These are phyloP conservation scores for Globisporangium recalcitrans DNA, from an alignment of 352 stramenopile genomes.

Conservation along the genomic window DNA sequence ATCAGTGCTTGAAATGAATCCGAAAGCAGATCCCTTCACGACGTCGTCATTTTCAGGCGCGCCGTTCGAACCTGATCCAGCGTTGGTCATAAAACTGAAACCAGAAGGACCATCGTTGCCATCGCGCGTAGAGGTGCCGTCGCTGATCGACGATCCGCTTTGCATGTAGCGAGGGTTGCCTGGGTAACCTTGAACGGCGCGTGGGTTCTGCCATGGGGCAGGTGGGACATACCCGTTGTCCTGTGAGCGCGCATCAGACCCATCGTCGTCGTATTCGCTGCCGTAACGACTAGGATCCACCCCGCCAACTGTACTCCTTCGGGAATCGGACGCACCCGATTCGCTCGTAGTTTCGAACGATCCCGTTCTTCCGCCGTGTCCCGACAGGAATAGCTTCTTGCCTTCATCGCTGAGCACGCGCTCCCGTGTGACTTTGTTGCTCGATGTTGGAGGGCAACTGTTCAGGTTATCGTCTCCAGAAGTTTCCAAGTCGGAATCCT, in stretches of 20 bases:
- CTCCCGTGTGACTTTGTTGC: slow-evolving; percentile 57
- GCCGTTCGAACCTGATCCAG: neutral
- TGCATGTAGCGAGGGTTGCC: slow-evolving; percentile 22
- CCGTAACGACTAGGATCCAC: slow-evolving; percentile 37
- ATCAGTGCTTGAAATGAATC: slow-evolving; percentile 59
- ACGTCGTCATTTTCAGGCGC: slow-evolving; percentile 11
- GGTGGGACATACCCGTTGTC: slow-evolving; percentile 48
- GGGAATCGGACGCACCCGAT: slow-evolving; percentile 13
- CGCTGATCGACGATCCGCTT: slow-evolving; percentile 20
- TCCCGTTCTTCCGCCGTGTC: slow-evolving; percentile 34
- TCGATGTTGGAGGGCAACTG: slow-evolving; percentile 57
- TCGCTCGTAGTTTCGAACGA: slow-evolving; percentile 31
- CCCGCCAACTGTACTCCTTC: slow-evolving; percentile 28
- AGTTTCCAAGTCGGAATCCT: slow-evolving; percentile 42
- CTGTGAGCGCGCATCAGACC: slow-evolving; percentile 46
- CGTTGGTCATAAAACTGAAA: slow-evolving; percentile 45
- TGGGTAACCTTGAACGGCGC: slow-evolving; percentile 26
- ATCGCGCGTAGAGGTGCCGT: slow-evolving; percentile 19
- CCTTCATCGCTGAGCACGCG: slow-evolving; percentile 82
- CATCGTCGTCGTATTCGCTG: slow-evolving; percentile 52
- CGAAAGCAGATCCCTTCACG: slow-evolving; percentile 55
- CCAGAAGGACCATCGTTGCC: slow-evolving; percentile 23
- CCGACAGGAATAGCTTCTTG: slow-evolving; percentile 71
- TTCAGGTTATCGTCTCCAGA: slow-evolving; percentile 44
- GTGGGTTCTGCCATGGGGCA: slow-evolving; percentile 17